Evolutionary conservation across 2,329 filamentous ascomycete species (phyloP).

Genomic region (Esteya vermicola): DNA sequence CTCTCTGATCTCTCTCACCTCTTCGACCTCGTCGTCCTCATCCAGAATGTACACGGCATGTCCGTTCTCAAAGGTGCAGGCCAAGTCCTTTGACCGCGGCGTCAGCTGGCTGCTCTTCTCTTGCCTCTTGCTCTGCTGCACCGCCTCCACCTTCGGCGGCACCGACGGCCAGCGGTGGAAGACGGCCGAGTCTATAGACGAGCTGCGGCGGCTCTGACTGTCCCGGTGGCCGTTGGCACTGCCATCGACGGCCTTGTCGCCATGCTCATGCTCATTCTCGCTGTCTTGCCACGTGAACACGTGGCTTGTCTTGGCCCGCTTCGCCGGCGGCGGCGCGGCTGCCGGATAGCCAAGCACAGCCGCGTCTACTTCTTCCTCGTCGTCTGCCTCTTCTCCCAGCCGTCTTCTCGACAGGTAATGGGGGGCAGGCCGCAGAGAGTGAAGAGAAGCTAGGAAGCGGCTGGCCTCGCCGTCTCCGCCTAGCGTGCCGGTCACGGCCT

Average conservation of each 20-base stretch:
- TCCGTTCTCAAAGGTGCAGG: not conserved
- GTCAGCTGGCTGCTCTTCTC: not conserved
- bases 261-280: too few relatives aligned
- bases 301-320: not conserved
- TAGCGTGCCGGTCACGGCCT: too few relatives aligned
- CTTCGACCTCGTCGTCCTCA: slow-evolving; percentile 3
- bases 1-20: not conserved
- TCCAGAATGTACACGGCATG: slow-evolving; percentile 4
- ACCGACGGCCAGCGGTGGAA: not conserved
- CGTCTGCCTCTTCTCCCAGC: too few relatives aligned
- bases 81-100: not conserved
- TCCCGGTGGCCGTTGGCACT: not conserved
- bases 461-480: too few relatives aligned
- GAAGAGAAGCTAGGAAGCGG: too few relatives aligned
- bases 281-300: too few relatives aligned
- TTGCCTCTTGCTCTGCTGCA: not conserved
- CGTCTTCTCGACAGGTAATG: too few relatives aligned
- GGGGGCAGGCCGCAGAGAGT: too few relatives aligned
- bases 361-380: too few relatives aligned
- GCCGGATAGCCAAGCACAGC: too few relatives aligned
- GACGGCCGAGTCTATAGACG: not conserved
- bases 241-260: too few relatives aligned
- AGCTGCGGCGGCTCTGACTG: not conserved
- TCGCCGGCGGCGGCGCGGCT: not conserved
- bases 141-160: not conserved